Evolutionary conservation across 441 rosid genomes (phyloP).

Genomic region (Syzygium malaccense): DNA sequence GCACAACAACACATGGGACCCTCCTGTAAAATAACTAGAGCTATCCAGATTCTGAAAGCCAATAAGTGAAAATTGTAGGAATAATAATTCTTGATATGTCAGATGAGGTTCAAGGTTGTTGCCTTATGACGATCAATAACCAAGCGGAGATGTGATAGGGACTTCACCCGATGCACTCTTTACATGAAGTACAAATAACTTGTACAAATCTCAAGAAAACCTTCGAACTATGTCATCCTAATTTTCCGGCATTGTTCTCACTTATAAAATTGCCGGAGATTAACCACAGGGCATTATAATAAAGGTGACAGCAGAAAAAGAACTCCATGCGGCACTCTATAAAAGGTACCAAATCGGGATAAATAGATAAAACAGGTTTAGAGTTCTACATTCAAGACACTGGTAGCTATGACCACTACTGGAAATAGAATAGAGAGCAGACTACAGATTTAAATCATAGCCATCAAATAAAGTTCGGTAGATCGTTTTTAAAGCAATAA

Average conservation of each 20-base stretch:
- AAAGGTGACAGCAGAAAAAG: background rate
- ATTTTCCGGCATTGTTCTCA: background rate
- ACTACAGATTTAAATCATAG: background rate
- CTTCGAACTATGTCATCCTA: background rate
- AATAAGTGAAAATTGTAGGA: background rate
- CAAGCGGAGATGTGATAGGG: background rate
- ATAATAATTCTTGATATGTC: background rate
- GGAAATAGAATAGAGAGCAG: background rate
- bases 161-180: background rate
- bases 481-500: background rate
- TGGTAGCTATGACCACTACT: background rate
- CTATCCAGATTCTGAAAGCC: background rate
- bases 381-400: background rate
- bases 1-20: background rate
- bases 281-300: background rate
- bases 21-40: background rate
- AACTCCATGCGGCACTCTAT: background rate
- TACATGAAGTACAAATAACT: background rate
- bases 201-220: background rate
- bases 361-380: background rate
- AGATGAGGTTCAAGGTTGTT: background rate
- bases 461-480: background rate
- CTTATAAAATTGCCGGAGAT: background rate
- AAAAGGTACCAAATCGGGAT: background rate
- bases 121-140: background rate